A percentile compares a stretch with the other conserved stretches of the same genome.
phyloP scores from a whole-genome alignment of 768 basidiomycete species.

The Suillus hirtellus region DNA sequence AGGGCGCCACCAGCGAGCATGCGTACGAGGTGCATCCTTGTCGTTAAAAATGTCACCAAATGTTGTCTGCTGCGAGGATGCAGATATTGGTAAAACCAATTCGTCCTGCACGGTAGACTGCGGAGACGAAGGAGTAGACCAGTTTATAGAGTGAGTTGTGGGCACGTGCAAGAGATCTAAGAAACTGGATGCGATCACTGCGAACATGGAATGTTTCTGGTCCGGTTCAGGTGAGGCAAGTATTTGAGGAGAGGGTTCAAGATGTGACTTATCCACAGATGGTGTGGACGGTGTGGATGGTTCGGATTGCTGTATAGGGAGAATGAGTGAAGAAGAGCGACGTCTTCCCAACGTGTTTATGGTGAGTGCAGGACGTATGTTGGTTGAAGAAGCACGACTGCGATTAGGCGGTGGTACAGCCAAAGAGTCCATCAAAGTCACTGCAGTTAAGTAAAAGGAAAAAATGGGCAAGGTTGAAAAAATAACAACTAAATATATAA shows the following conservation, averaged over 20 bases:
- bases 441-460: constrained; percentile 19
- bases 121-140: constrained; percentile 49
- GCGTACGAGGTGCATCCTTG: constrained; percentile 33
- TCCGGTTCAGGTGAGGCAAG: constrained; percentile 15
- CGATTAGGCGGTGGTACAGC: constrained; percentile 45
- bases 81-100: constrained; percentile 55
- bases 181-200: constrained; percentile 49
- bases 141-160: constrained; percentile 39
- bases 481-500: constrained; percentile 8
- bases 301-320: constrained; percentile 27
- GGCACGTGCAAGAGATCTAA: constrained; percentile 53
- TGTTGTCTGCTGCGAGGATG: constrained; percentile 46
- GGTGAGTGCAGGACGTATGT: constrained; percentile 52
- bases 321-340: constrained; percentile 50
- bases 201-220: constrained; percentile 47
- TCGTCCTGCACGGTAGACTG: constrained; percentile 41
- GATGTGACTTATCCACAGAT: constrained; percentile 3
- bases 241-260: constrained; percentile 8
- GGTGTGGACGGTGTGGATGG: constrained; percentile 16
- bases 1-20: constrained; percentile 31
- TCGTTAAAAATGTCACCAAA: constrained; percentile 46
- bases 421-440: constrained; percentile 24
- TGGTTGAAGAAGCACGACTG: constrained; percentile 60
- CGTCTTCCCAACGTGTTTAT: constrained; percentile 55
- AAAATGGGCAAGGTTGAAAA: neutral